Percentiles rank a stretch among this genome's conserved stretches.
Evolutionary conservation across 2,329 filamentous ascomycete genomes (phyloP).

Genomic region (Coniosporium tulheliwenetii): DNA sequence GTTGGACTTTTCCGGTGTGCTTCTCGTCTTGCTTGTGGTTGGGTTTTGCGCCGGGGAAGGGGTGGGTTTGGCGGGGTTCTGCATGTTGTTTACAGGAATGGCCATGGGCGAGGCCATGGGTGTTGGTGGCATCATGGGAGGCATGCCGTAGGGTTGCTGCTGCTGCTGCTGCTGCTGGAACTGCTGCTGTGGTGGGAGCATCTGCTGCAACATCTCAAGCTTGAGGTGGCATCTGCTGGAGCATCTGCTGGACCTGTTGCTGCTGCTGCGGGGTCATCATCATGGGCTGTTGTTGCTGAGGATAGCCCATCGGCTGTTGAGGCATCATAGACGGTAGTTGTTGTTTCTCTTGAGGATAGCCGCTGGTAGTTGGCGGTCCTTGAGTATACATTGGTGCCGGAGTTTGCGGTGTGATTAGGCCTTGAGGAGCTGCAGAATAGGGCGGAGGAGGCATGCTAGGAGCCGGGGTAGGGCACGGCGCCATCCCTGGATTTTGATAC

Average conservation of each 20-base stretch:
- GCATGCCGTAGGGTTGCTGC: constrained; percentile 2
- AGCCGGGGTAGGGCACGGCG: no score
- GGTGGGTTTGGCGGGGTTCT: no score
- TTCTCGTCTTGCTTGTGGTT: constrained; percentile 5
- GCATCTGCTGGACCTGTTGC: constrained; percentile 14
- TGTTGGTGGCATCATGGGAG: no score
- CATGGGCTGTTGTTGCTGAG: not conserved
- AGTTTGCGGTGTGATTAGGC: no score
- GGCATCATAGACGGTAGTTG: constrained; percentile 5
- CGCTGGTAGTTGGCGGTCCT: no score
- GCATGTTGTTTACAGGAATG: no score
- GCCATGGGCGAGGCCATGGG: no score
- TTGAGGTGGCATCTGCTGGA: constrained; percentile 16
- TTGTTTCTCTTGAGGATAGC: not conserved
- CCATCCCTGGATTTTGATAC: no score
- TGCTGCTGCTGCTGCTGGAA: constrained; percentile 11
- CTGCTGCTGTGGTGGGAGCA: constrained; percentile 5
- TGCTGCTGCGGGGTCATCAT: constrained; percentile 13
- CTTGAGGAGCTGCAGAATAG: no score
- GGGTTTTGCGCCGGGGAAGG: no score
- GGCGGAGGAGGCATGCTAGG: no score
- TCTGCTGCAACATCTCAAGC: constrained; percentile 1
- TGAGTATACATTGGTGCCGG: no score
- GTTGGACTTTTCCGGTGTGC: constrained; percentile 13
- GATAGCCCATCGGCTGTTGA: constrained; percentile 4